phyloP scores from a whole-genome alignment of 306 rosid species.

The Albizia julibrissin region DNA sequence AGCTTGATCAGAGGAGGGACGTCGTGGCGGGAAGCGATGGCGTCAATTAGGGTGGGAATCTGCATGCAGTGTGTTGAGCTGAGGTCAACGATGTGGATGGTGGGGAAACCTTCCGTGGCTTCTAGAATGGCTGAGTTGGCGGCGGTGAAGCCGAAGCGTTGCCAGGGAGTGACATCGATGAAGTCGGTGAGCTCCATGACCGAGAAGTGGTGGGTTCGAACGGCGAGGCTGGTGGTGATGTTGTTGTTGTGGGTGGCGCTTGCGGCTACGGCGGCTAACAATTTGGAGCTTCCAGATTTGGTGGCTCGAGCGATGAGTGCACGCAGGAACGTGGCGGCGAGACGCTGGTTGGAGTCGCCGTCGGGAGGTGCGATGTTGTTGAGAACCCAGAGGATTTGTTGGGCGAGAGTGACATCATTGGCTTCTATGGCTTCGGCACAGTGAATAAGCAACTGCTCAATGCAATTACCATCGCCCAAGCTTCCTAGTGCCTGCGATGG shows the following conservation, averaged over 20 bases:
- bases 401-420: constrained; percentile 83
- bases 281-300: constrained; percentile 55
- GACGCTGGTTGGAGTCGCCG: constrained; percentile 83
- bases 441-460: constrained; percentile 85
- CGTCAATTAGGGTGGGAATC: constrained; percentile 85
- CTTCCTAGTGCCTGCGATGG: constrained; percentile 53
- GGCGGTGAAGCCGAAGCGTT: constrained; percentile 82
- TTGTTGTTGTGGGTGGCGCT: constrained; percentile 29
- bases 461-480: constrained; percentile 80
- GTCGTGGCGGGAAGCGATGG: constrained; percentile 70
- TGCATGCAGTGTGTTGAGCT: constrained; percentile 95
- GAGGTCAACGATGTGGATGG: constrained; percentile 74
- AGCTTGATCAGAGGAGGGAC: constrained; percentile 69
- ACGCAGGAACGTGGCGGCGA: constrained; percentile 68
- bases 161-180: constrained; percentile 87
- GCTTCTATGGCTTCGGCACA: constrained; percentile 86
- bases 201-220: constrained; percentile 64
- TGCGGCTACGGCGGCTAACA: constrained; percentile 46
- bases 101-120: constrained; percentile 71
- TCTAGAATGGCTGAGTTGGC: constrained; percentile 81
- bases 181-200: constrained; percentile 76
- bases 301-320: constrained; percentile 78
- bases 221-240: constrained; percentile 7
- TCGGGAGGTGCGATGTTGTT: constrained; percentile 84
- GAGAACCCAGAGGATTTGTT: constrained; percentile 92